Base-by-base conservation (phyloP, 768 basidiomycete species). In the Stropharia rugosoannulata region DNA sequence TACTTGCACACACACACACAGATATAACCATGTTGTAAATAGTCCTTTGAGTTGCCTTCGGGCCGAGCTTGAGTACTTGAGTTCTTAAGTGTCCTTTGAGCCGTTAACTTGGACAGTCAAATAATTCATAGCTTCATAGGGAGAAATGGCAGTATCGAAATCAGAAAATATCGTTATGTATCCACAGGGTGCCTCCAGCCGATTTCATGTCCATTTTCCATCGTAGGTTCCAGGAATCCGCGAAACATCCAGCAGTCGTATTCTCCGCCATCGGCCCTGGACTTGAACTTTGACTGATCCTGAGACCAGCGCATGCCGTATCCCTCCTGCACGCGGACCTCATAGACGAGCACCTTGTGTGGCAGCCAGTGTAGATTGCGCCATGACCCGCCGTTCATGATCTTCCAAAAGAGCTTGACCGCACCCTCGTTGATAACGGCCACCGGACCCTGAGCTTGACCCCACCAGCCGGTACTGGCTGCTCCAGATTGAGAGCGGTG, bases 281-380 rank as follows among this genome's bases (percentile, higher is more conserved):
- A 35, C 51, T 51, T 53, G 43, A 40, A 53, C 1, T 55, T 62
- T 8, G 60, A 52, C 35, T 39, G 52, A 47, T 83, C 75, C 63
- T 80, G 83, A 1, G 82, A 80, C 85, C 85, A 86, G 11, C 85
- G 73, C 83, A 86, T 82, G 0, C 85, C 85, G 69, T 86, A 87
- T 0, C 85, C 85, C 53, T 82, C 83, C 4, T 68, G 60, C 18
- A 85, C 79, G 53, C 85, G 71, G 6, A 77, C 75, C 62, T 87
- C 85, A 61, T 86, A 87, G 25, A 86, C 83, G 55, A 87, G 64
- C 15, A 86, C 72, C 40, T 75, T 72, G 62, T 85, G 84, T 2
- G 86, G 84, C 2, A 87, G 65, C 83, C 83, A 85, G 62, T 87
- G 86, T 37, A 87, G 56, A 67, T 87, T 86, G 49, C 76, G 72